phyloP scores from a whole-genome alignment of 2,329 filamentous ascomycete genomes.

The Sporothrix dimorphospora region DNA sequence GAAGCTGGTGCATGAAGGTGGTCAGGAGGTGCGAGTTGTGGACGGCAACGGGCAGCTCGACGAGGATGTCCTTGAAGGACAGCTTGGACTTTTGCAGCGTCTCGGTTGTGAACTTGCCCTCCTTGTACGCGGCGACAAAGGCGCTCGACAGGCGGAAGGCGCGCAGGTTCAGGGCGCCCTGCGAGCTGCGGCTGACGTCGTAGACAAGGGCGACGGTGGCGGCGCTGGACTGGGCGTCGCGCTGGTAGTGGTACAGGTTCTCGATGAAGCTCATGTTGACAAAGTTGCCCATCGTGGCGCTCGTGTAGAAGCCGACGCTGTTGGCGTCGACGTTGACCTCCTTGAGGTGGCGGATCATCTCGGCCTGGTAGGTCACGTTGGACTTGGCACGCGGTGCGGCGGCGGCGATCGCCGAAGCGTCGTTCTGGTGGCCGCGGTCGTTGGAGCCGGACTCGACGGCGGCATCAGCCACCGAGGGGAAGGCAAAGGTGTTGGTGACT shows the following conservation, averaged over 20 bases:
- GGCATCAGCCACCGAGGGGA: conserved; percentile 78
- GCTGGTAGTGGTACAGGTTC: conserved; percentile 98
- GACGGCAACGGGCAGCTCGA: conserved; percentile 85
- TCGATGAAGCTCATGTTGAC: conserved; percentile 94
- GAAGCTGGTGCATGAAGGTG: conserved; percentile 91
- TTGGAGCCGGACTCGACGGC: conserved; percentile 50
- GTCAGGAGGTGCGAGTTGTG: conserved; percentile 98
- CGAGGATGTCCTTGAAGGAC: conserved; percentile 88
- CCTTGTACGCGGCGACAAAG: conserved; percentile 92
- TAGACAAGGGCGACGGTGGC: conserved; percentile 87
- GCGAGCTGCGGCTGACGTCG: conserved; percentile 92
- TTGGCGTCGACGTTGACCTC: conserved; percentile 99
- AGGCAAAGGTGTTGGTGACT: conserved; percentile 93
- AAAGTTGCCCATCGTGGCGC: conserved; percentile 98
- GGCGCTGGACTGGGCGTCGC: conserved; percentile 89
- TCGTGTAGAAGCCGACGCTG: conserved; percentile 98
- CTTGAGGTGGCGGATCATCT: conserved; percentile 95
- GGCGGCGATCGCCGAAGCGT: conserved; percentile 75
- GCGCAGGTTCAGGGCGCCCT: conserved; percentile 85
- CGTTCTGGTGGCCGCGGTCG: conserved; percentile 64
- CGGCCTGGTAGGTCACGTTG: conserved; percentile 84
- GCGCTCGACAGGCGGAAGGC: conserved; percentile 86
- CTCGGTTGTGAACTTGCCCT: conserved; percentile 96
- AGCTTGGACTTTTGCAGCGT: conserved; percentile 95
- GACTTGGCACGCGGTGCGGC: conserved; percentile 90